Conservation (phyloP, 352 stramenopile species). For the Globisporangium solare region DNA sequence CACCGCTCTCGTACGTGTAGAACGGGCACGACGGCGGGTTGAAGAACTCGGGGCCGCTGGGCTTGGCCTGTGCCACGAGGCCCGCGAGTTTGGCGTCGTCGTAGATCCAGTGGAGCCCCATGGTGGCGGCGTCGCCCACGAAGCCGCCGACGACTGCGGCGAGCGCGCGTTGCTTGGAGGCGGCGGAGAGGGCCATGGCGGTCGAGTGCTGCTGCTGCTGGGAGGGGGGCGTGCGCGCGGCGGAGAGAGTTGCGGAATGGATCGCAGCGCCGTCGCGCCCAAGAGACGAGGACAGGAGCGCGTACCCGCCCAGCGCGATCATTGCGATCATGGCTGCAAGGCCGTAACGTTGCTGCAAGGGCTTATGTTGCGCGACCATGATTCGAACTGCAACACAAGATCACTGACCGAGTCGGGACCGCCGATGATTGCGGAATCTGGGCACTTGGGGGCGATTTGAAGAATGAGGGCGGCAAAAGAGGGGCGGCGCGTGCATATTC, state of each 20-base stretch:
- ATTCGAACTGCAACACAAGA: neutral
- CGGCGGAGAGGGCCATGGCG: slow-evolving; percentile 20
- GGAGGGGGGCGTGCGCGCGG: neutral
- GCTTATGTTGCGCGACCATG: slow-evolving; percentile 5
- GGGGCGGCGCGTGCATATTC: no score
- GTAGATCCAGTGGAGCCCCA: slow-evolving; percentile 80
- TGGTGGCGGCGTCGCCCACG: slow-evolving; percentile 58
- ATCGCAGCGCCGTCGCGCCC: neutral
- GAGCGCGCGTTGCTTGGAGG: slow-evolving; percentile 37
- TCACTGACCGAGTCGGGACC: neutral
- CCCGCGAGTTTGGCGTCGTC: slow-evolving; percentile 38
- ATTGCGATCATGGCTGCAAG: neutral
- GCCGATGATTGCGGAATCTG: neutral
- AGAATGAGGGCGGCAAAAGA: neutral
- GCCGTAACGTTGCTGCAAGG: slow-evolving; percentile 3
- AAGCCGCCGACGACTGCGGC: slow-evolving; percentile 46
- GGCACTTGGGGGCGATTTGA: neutral
- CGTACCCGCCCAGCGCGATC: neutral
- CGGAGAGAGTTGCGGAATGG: slow-evolving; percentile 4
- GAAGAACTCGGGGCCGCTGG: slow-evolving; percentile 37
- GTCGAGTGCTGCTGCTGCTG: neutral
- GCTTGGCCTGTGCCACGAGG: slow-evolving; percentile 8
- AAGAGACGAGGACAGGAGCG: slow-evolving; percentile 1
- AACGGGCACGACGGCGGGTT: slow-evolving; percentile 56
- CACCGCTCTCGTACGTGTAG: slow-evolving; percentile 54